Conservation (phyloP, 371 early-diverging fungal genomes). For the Capniomyces stellatus region DNA sequence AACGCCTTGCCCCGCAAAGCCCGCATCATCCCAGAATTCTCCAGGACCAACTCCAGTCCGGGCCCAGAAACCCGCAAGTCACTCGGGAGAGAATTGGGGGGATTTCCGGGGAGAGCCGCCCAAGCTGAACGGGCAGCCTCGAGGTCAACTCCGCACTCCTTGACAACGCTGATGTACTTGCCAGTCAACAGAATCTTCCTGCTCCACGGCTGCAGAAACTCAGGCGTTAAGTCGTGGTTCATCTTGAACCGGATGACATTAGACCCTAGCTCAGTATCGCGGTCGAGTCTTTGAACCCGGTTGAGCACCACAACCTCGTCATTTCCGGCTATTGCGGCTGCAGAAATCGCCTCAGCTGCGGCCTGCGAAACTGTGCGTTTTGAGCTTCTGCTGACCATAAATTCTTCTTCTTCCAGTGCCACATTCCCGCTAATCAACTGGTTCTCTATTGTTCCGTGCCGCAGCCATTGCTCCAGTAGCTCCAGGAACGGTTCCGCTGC, state of each 20-base stretch:
- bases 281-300: slow-evolving; percentile 19
- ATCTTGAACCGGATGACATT: slow-evolving; percentile 7
- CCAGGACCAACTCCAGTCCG: background rate
- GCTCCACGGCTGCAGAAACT: slow-evolving; percentile 48
- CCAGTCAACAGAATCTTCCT: slow-evolving; percentile 75
- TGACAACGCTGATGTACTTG: slow-evolving; percentile 81
- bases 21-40: background rate
- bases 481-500: slow-evolving; percentile 65
- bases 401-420: slow-evolving; percentile 46
- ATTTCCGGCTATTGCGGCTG: slow-evolving; percentile 31
- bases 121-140: background rate
- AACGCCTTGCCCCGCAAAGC: slow-evolving; percentile 3
- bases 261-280: background rate
- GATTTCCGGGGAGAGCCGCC: background rate
- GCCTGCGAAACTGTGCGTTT: slow-evolving; percentile 3
- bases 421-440: slow-evolving; percentile 30
- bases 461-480: slow-evolving; percentile 74
- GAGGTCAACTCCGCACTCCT: slow-evolving; percentile 42
- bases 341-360: slow-evolving; percentile 6
- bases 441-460: slow-evolving; percentile 66
- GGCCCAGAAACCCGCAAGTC: background rate
- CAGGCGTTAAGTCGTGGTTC: slow-evolving; percentile 32
- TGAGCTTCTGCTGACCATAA: slow-evolving; percentile 48
- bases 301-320: slow-evolving; percentile 47
- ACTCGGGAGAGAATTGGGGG: no score